These are phyloP conservation scores for Aureobasidium sp. DNA, from an alignment of 2,329 filamentous ascomycete species.

Conservation along the genomic window DNA sequence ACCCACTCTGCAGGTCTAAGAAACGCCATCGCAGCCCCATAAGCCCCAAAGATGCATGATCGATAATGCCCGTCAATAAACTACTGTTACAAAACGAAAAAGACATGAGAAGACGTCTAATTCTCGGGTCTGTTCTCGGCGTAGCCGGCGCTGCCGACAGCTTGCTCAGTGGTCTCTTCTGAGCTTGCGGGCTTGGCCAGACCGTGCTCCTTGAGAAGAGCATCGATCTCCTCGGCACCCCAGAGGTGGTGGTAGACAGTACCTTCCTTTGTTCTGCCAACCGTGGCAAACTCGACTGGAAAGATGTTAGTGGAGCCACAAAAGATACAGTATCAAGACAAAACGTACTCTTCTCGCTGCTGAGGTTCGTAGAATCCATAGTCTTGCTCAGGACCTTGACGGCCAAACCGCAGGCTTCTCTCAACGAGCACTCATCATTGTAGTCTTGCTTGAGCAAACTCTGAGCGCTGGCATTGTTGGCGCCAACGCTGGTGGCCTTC, in stretches of 20 bases:
- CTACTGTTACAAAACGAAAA: conserved; percentile 8
- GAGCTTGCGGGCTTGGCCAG: conserved; percentile 33
- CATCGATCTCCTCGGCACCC: conserved; percentile 93
- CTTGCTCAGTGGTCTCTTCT: conserved; percentile 13
- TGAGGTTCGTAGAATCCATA: conserved; percentile 98
- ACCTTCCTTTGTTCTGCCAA: conserved; percentile 88
- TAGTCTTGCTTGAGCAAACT: conserved; percentile 98
- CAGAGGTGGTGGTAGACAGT: conserved; percentile 98
- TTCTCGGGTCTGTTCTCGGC: conserved; percentile 16
- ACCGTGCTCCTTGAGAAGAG: conserved; percentile 88
- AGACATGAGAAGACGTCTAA: conserved; percentile 8
- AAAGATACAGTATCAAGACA: not conserved
- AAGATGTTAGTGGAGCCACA: not conserved
- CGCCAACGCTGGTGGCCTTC: conserved; percentile 97
- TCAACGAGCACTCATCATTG: conserved; percentile 93
- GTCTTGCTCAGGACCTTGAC: conserved; percentile 99
- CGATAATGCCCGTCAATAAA: conserved; percentile 5
- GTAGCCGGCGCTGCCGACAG: conserved; percentile 15
- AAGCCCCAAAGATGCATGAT: conserved; percentile 9
- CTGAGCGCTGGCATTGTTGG: conserved; percentile 96
- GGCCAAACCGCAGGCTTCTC: conserved; percentile 93
- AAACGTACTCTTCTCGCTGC: conserved; percentile 88
- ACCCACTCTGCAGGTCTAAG: conserved; percentile 11
- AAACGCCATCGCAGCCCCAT: conserved; percentile 5
- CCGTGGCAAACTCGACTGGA: conserved; percentile 93